Base-by-base conservation (phyloP, 2,329 filamentous ascomycete species). In the Neurospora sp. region DNA sequence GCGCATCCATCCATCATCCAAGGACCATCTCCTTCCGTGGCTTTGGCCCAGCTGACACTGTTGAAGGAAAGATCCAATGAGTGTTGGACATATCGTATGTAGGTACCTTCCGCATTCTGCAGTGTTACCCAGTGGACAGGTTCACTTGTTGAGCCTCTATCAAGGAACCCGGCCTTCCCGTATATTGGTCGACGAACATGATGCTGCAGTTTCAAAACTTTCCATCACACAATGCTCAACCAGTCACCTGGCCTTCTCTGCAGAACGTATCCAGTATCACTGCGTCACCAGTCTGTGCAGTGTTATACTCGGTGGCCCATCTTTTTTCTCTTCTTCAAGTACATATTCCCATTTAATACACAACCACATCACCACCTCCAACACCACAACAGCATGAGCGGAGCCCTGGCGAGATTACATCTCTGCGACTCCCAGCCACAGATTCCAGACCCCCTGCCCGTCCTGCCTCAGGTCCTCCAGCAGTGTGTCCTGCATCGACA, bases 331-430 rank as follows among this genome's bases (percentile, higher is more conserved):
- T 52, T 52, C 4, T 11, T 23, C 10, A 15, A 52, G 15, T 33
- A 23, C 23, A 23, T 23, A 62, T 33, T 36, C 28, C 15, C 52
- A 62, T 62, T 10, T 12, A 33, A 2, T 33, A 33, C 19, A 37
- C 39, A 43, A 41, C n/a, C n/a, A 66, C 68, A 66, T 66, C 73
- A 72, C 43, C 17, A 43, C 6, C 17, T 17, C 12, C 39, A 52
- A n/a, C 23, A 33, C 52, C 19, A 23, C 69, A 68, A 72, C 36
- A 62, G 62, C 68, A 69, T 69, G 67, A 57, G 69, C 40, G 40
- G 69, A 69, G 68, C 74, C 75, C 73, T 74, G 71, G 70, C 71
- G 73, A 76, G 74, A 76, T 77, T 75, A 72, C 75, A 76, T 76
- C 72, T 33, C 52, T 62, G 52, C 52, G 12, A 62, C 52, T 36